These are phyloP conservation scores for Alternaria consortialis DNA, from an alignment of 2,329 filamentous ascomycete species.

Conservation along the genomic window DNA sequence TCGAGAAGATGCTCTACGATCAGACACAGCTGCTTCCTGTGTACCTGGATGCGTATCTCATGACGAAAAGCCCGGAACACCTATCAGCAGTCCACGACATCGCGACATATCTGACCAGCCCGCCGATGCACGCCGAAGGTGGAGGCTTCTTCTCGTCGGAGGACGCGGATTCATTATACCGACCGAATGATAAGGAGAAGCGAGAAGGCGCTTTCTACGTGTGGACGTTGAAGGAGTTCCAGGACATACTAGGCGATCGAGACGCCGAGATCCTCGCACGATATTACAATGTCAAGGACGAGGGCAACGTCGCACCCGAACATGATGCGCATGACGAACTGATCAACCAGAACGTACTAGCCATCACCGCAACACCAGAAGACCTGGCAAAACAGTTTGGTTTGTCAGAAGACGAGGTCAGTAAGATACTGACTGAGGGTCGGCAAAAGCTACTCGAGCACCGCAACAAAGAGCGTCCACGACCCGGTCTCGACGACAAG, in stretches of 20 bases:
- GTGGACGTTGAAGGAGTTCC: conserved; percentile 89
- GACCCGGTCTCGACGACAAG: conserved; percentile 86
- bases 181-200: conserved; percentile 79
- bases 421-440: conserved; percentile 71
- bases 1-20: conserved; percentile 96
- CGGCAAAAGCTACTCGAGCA: conserved; percentile 74
- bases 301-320: conserved; percentile 84
- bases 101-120: conserved; percentile 81
- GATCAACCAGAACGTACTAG: conserved; percentile 89
- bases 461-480: conserved; percentile 75
- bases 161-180: conserved; percentile 84
- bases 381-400: conserved; percentile 80
- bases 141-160: conserved; percentile 90
- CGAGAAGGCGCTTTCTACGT: conserved; percentile 93
- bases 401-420: conserved; percentile 73
- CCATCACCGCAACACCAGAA: conserved; percentile 71
- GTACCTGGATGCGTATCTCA: conserved; percentile 86
- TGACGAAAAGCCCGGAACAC: conserved; percentile 74
- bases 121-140: conserved; percentile 70
- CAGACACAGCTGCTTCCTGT: conserved; percentile 85
- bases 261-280: conserved; percentile 78
- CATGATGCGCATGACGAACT: conserved; percentile 94
- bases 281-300: conserved; percentile 83
- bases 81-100: conserved; percentile 82
- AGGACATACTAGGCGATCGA: conserved; percentile 73